A percentile compares a stretch with the other conserved stretches of the same genome.
Conservation (phyloP, 2,329 filamentous ascomycete genomes). For the Epichloe aotearoae region DNA sequence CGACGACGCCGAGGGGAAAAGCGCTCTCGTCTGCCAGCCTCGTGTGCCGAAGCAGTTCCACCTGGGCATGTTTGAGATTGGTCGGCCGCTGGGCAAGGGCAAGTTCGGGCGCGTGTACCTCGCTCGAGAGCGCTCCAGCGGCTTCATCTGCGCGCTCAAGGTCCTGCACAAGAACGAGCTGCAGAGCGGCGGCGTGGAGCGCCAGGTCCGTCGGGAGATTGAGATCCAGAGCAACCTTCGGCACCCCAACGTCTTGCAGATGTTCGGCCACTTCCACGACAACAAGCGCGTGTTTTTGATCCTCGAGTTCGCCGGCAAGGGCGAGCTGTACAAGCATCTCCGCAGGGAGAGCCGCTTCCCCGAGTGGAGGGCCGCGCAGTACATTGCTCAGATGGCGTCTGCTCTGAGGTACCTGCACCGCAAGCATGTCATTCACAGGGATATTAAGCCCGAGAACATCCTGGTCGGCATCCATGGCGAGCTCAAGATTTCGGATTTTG, state of each 20-base stretch:
- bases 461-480: conserved; percentile 74
- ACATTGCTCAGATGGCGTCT: conserved; percentile 56
- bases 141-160: conserved; percentile 60
- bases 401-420: conserved; percentile 18
- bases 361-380: conserved; percentile 57
- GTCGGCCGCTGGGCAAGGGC: conserved; percentile 58
- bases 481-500: conserved; percentile 97
- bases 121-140: conserved; percentile 50
- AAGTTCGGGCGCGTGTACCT: conserved; percentile 64
- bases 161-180: conserved; percentile 59
- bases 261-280: conserved; percentile 62
- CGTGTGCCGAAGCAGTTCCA: conserved; percentile 6
- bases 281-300: conserved; percentile 60
- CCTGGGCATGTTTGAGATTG: conserved; percentile 60
- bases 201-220: conserved; percentile 58
- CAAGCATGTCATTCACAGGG: conserved; percentile 21
- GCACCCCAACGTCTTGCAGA: conserved; percentile 49
- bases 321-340: conserved; percentile 60
- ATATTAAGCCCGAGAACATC: conserved; percentile 23
- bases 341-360: conserved; percentile 54
- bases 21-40: conserved; percentile 1
- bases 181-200: conserved; percentile 53
- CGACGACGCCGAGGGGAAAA: conserved; percentile 24
- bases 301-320: conserved; percentile 51
- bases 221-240: conserved; percentile 62